Evolutionary conservation across 2,329 filamentous ascomycete genomes (phyloP), one percentile per base, ranked within the genome.

Genomic region (Ceratocystis alfenasii): DNA sequence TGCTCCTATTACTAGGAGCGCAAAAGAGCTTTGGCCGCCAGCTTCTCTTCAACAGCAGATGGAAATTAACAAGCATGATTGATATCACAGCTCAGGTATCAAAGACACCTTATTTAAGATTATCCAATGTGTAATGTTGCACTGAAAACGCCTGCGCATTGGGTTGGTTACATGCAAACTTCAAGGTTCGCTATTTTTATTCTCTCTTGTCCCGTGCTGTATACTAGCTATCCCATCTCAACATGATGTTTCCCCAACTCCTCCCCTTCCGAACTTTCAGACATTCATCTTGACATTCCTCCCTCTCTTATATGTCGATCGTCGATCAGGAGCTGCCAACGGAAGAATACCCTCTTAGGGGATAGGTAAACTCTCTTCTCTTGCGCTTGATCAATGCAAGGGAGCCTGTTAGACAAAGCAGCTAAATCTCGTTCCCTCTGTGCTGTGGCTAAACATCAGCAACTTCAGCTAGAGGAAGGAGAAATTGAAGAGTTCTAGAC

Each of bases 311-410:
- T n/a, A 28, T 59, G 55, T 36, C 22, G 20, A 53, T 53, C 22
- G 36, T 62, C 61, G 61, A 63, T 63, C 61, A 63, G 61, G 61
- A 50, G 61, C 61, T 63, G 61, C 25, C 61, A 41, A 63, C 25
- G 28, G 15, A 15, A 59, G 55, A 59, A 59, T 6, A 12, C 36
- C 10, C 55, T n/a, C 55, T 59, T 30, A 28, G 7, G 17, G n/a
- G 55, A 10, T 8, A 7, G 6, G n/a, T 4, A 59, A n/a, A 10
- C 15, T 12, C 12, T 36, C 55, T 36, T 33, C 33, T 30, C 28
- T 36, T 8, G 55, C 6, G 30, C 33, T 33, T 36, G 55, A n/a
- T 36, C 15, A 36, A n/a, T 59, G 28, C 55, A n/a, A 59, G 55
- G 28, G 55, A 36, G 8, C 22, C 20, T 53, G 20, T 15, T 12